Conservation (phyloP, 768 basidiomycete genomes). For the Peribolospora kevripleyi region DNA sequence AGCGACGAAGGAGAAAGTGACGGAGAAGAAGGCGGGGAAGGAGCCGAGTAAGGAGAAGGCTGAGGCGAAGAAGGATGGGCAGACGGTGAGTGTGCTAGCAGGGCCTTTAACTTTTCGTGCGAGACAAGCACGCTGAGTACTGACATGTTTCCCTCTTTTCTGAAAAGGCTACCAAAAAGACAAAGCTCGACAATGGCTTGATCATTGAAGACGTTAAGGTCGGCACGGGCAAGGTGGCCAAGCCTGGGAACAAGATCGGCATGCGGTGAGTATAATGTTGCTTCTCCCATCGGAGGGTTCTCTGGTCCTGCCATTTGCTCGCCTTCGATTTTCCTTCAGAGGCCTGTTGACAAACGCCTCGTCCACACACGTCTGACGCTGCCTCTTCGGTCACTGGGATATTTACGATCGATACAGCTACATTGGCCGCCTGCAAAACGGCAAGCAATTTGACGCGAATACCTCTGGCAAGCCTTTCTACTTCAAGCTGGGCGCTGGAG, state of each 20-base stretch:
- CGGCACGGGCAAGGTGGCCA: slow-evolving; percentile 65
- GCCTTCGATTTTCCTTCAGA: slow-evolving; percentile 27
- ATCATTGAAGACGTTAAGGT: slow-evolving; percentile 49
- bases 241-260: slow-evolving; percentile 52
- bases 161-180: slow-evolving; percentile 8
- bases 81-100: slow-evolving; percentile 3
- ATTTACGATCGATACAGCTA: neutral
- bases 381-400: neutral
- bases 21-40: slow-evolving; percentile 14
- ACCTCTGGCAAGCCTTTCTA: slow-evolving; percentile 63
- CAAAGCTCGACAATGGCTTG: slow-evolving; percentile 40
- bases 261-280: slow-evolving; percentile 59
- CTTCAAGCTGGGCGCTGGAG: slow-evolving; percentile 44
- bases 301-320: neutral
- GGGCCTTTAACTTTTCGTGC: slow-evolving; percentile 2
- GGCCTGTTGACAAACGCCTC: neutral
- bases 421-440: neutral
- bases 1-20: slow-evolving; percentile 10
- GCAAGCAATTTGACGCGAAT: slow-evolving; percentile 41
- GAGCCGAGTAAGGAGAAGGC: slow-evolving; percentile 25
- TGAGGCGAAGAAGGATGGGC: slow-evolving; percentile 18
- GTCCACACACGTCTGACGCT: neutral
- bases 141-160: neutral
- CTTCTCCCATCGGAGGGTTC: neutral
- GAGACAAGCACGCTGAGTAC: slow-evolving; percentile 8